Evolutionary conservation across 345 rosid species (phyloP).

Genomic region (Excoecaria agallocha): DNA sequence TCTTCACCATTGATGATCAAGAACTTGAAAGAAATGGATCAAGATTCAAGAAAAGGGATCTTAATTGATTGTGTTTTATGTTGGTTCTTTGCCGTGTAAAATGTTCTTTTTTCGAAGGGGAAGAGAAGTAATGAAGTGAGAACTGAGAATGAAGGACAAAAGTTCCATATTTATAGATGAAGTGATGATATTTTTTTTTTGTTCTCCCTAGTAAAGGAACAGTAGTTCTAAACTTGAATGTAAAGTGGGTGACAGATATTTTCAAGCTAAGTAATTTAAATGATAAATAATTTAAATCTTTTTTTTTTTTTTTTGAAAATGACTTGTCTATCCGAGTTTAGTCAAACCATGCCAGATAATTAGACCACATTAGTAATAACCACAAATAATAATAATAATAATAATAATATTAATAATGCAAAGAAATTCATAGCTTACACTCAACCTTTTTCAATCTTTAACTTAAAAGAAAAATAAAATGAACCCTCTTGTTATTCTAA

Average conservation of each 20-base stretch:
- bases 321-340: constrained; percentile 15
- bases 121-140: constrained; percentile 3
- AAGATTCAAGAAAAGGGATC: background rate
- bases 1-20: constrained; percentile 54
- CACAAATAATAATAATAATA: background rate
- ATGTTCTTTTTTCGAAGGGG: background rate
- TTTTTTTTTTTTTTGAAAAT: constrained; percentile 10
- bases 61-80: background rate
- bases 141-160: constrained; percentile 14
- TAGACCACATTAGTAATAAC: background rate
- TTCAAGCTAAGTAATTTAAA: constrained; percentile 16
- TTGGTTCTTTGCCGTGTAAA: background rate
- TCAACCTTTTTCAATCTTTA: background rate
- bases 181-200: background rate
- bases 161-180: constrained; percentile 36
- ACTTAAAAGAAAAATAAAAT: too few species aligned
- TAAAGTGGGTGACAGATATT: constrained; percentile 47
- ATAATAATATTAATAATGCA: background rate
- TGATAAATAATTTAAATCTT: background rate
- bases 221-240: constrained; percentile 22
- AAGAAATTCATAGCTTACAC: background rate
- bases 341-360: constrained; percentile 15
- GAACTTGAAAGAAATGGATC: background rate
- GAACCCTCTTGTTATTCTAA: too few species aligned
- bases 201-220: constrained; percentile 23